Base-by-base conservation (phyloP, 2,329 filamentous ascomycete species). In the Amauroascus verrucosus region DNA sequence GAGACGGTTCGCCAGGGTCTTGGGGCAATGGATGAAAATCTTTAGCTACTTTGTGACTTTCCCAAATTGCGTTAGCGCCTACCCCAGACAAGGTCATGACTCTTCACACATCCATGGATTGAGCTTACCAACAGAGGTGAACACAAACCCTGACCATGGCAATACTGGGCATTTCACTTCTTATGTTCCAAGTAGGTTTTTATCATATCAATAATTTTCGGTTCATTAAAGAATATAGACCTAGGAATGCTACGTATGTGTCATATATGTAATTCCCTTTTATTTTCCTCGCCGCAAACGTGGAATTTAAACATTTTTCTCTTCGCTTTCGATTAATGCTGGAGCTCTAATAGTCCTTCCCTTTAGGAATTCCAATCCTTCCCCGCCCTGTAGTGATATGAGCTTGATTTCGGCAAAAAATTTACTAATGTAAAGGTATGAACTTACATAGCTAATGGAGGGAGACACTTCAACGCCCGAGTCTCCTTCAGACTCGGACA, bases 381-480 rank as follows among this genome's bases (percentile, higher is more conserved):
- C 81, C 53, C 81, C 81, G 50, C 75, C 77, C 78, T 82, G 57
- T 35, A 44, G 26, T 37, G 53, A 33, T 20, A 51, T 58, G 32
- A 58, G 51, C n/a, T 30, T 30, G 6, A 44, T 41, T 55, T 14
- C 45, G 35, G 18, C 8, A 35, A 57, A 46, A n/a, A 22, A 32
- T 41, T 37, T 3, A 5, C 9, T 18, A 24, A 1, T 54, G 24
- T 13, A 24, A 20, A 7, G 16, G 33, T 7, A 51, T 38, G 50
- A 51, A 85, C 88, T 82, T 81, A 94, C 89, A 67, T 98, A 98
- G 80, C 89, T 96, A 67, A 94, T 85, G 63, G 95, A 75, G 35
- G 93, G 93, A 51, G 89, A 95, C 16, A 98, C 82, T 70, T 98
- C 93, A 33, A 98, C 78, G 35, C 93, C 91, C 33, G 75, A 74